phyloP scores from a whole-genome alignment of 2,329 filamentous ascomycete genomes.

The Claviceps sp. region DNA sequence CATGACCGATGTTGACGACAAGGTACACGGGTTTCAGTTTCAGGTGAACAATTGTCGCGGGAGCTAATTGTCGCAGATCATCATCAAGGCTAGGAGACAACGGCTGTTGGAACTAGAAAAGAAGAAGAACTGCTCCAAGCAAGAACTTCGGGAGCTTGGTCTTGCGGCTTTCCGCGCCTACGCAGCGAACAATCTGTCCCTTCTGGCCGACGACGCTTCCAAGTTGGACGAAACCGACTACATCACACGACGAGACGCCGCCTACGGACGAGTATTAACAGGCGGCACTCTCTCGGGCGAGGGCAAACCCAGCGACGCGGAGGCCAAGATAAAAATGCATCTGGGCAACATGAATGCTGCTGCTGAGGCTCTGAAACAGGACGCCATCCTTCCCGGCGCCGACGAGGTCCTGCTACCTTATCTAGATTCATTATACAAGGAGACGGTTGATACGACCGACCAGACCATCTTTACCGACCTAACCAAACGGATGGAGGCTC shows the following conservation, averaged over 20 bases:
- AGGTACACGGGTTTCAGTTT: conserved; percentile 28
- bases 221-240: conserved; percentile 38
- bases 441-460: conserved; percentile 46
- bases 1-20: conserved; percentile 74
- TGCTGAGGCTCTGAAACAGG: conserved; percentile 32
- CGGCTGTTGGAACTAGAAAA: conserved; percentile 66
- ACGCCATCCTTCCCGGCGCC: conserved; percentile 38
- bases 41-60: background rate
- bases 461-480: conserved; percentile 73
- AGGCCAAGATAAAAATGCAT: conserved; percentile 86
- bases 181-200: conserved; percentile 39
- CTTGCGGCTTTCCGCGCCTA: conserved; percentile 42
- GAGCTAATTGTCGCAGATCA: conserved; percentile 28
- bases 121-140: conserved; percentile 47
- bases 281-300: conserved; percentile 43
- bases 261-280: conserved; percentile 40
- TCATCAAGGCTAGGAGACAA: conserved; percentile 57
- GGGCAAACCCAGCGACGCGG: conserved; percentile 55
- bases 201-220: conserved; percentile 30
- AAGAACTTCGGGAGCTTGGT: conserved; percentile 33
- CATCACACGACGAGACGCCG: conserved; percentile 31
- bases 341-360: conserved; percentile 49
- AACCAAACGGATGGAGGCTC: conserved; percentile 72
- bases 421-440: conserved; percentile 57
- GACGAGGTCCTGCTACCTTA: conserved; percentile 67